These are phyloP conservation scores for Garcia nutans DNA, from an alignment of 345 rosid species.

Conservation along the genomic window DNA sequence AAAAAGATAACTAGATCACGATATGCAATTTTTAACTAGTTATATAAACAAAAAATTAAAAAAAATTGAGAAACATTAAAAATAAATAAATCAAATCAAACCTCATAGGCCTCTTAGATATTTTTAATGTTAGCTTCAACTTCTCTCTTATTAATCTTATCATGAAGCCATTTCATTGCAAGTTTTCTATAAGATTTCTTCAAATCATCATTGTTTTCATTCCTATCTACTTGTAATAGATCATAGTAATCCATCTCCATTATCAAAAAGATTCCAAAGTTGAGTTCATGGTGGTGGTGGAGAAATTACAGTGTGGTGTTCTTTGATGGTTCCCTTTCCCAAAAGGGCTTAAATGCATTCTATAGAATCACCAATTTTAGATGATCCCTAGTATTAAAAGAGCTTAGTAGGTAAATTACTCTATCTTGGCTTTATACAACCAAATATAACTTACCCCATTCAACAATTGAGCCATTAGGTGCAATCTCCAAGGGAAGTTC, in stretches of 20 bases:
- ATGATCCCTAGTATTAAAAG: too few species aligned
- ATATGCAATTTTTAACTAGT: not conserved
- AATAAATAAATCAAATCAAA: not conserved
- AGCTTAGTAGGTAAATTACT: too few species aligned
- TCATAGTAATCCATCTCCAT: slow-evolving; percentile 36
- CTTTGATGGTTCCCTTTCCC: too few species aligned
- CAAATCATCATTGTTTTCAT: slow-evolving; percentile 29
- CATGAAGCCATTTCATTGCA: slow-evolving; percentile 37
- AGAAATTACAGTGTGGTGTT: too few species aligned
- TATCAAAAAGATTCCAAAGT: too few species aligned
- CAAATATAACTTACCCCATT: too few species aligned
- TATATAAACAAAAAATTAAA: not conserved
- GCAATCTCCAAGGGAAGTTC: too few species aligned
- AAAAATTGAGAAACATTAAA: not conserved
- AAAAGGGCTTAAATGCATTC: too few species aligned
- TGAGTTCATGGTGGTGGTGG: too few species aligned
- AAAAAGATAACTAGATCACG: not conserved
- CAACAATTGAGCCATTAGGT: too few species aligned
- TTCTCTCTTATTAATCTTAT: slow-evolving; percentile 27
- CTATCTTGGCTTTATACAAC: too few species aligned
- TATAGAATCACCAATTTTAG: too few species aligned
- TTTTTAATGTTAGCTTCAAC: slow-evolving; percentile 33
- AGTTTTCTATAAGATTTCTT: slow-evolving; percentile 33
- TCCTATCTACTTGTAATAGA: slow-evolving; percentile 21
- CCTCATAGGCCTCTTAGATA: slow-evolving; percentile 34